Conservation (phyloP, 2,329 filamentous ascomycete species). For the Ophiostoma piceae region DNA sequence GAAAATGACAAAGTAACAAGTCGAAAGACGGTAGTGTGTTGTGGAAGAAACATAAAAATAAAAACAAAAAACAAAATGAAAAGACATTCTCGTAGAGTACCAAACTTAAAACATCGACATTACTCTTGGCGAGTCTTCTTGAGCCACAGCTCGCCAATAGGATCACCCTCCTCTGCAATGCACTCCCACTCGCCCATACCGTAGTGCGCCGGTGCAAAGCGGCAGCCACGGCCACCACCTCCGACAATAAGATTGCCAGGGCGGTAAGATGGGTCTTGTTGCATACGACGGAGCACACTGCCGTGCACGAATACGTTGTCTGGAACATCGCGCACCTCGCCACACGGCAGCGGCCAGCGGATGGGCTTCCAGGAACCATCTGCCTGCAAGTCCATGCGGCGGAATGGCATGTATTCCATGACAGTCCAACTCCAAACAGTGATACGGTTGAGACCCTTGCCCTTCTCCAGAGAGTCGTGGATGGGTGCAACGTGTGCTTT, state of each 20-base stretch:
- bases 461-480: constrained; percentile 66
- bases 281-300: constrained; percentile 68
- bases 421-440: constrained; percentile 66
- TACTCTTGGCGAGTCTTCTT: constrained; percentile 31
- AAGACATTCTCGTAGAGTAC: neutral
- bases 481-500: constrained; percentile 51
- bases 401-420: constrained; percentile 78
- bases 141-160: constrained; percentile 63
- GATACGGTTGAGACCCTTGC: constrained; percentile 49
- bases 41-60: too few species aligned
- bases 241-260: constrained; percentile 67
- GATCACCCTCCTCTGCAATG: constrained; percentile 58
- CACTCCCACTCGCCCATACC: constrained; percentile 71
- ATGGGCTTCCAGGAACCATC: constrained; percentile 77
- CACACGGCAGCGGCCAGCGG: constrained; percentile 70
- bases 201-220: constrained; percentile 52
- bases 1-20: too few species aligned
- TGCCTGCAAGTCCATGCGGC: constrained; percentile 68
- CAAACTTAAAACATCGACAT: neutral
- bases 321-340: constrained; percentile 73
- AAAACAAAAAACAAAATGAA: too few species aligned
- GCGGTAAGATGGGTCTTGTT: constrained; percentile 57
- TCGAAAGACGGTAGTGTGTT: too few species aligned
- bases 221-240: constrained; percentile 43
- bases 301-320: constrained; percentile 64